Base-by-base conservation (phyloP, 2,329 filamentous ascomycete species). In the Paecilomyces formosus region DNA sequence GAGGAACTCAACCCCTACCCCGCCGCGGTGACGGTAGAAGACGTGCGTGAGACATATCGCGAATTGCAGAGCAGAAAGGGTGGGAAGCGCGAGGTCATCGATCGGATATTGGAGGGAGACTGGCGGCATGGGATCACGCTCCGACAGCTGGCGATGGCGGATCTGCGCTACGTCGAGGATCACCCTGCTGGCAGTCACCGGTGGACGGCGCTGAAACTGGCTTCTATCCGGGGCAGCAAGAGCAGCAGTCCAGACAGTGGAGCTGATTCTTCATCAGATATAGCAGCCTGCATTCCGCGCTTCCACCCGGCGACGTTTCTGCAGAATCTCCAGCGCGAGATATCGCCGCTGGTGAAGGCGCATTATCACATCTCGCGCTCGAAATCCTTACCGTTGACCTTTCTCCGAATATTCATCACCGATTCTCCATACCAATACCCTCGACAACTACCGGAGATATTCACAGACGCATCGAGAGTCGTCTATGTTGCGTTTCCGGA, bases 401-500 rank as follows among this genome's bases (percentile, higher is more conserved):
- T 94, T 26, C 76, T 95, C n/a, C 85, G 90, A 55, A 86, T 95
- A 53, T 89, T 91, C 66, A 84, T 92, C 59, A 78, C 91, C 62
- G 88, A 94, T 70, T 90, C 89, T 1, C 90, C 90, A 0, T 96
- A 95, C 71, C 88, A 88, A 65, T 75, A 73, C 15, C 79, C 80
- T 55, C 70, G 74, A 33, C 73, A 74, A 65, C 64, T 57, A 6
- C 63, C 71, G 22, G 72, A 69, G 58, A 72, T 67, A 58, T 67
- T 75, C 45, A 80, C 79, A n/a, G 86, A 90, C 62, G 78, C 84
- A 1, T 86, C 86, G 12, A 83, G 86, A 62, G 88, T 88, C 1
- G 83, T 96, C 45, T 94, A 90, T 67, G 79, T 95, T 60, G 88
- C 89, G 1, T 93, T 95, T 66, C 91, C 92, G 0, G 87, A 93